Evolutionary conservation across 2,329 filamentous ascomycete genomes (phyloP), one percentile per base, ranked within the genome.

Genomic region (Pleurostoma richardsiae): DNA sequence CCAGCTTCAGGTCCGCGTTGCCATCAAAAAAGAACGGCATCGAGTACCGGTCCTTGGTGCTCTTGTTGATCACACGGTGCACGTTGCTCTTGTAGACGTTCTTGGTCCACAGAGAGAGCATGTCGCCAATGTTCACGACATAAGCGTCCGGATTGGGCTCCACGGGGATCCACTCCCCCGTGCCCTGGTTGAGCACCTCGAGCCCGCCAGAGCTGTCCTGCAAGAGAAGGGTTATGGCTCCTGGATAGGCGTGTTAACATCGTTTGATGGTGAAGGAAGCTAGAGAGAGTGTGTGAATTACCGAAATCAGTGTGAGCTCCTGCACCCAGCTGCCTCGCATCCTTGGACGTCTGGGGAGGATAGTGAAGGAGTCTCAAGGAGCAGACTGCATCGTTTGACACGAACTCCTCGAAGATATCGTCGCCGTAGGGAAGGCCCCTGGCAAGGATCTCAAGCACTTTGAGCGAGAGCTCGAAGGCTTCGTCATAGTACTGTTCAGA

Each of bases 11-110:
- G 43, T 77, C 72, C 5, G 74, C 62, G 59, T 79, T 77, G 4
- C 76, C 76, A 46, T 74, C 73, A 46, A 79, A 73, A 58, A 80
- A 81, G 44, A 80, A 73, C 0, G 77, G 75, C n/a, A 81, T 65
- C 5, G 72, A 77, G 55, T 79, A 82, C 36, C 79, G 67, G 55
- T 79, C 72, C 7, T 61, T 63, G 2, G 64, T 65, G 3, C 69
- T 71, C 40, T 66, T 66, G 62, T 80, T 80, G 52, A 81, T 72
- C 29, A 82, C 78, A 6, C 77, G 65, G 56, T 82, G 79, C 4
- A 77, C 58, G 42, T 70, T 78, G 54, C 71, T 76, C 55, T 71
- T 73, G 61, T 79, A 82, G 42, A 65, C 60, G 11, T 72, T 70
- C 45, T 73, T 72, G 10, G 76, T 80, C 73, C 75, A 77, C 10